Conservation (phyloP, 2,329 filamentous ascomycete genomes). For the Leptographium wingfieldii region DNA sequence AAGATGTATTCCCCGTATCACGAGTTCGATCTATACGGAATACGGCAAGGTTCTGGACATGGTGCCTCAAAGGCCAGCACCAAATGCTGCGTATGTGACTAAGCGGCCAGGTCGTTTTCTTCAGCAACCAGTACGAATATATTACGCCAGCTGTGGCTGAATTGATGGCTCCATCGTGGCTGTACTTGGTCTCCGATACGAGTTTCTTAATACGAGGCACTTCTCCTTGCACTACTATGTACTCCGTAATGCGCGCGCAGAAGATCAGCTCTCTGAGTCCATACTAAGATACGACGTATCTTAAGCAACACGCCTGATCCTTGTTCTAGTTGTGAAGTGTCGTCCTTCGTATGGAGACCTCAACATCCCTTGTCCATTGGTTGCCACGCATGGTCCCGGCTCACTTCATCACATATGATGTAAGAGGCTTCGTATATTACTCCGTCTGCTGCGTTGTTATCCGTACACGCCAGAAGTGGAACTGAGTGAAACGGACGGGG, state of each 20-base stretch:
- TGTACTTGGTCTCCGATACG: background rate
- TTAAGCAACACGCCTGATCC: background rate
- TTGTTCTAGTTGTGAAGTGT: background rate
- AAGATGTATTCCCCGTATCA: too few species aligned
- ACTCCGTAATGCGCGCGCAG: background rate
- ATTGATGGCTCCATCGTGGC: background rate
- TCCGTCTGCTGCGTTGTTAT: background rate
- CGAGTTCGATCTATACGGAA: too few species aligned
- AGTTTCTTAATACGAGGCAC: background rate
- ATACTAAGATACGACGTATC: too few species aligned
- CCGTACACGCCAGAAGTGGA: background rate
- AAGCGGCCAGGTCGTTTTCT: background rate
- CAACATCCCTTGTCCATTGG: background rate
- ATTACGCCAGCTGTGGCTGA: background rate
- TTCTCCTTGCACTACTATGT: too few species aligned
- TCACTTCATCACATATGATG: background rate
- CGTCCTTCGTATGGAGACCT: background rate
- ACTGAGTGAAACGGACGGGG: background rate
- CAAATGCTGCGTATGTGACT: background rate
- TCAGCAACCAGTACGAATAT: background rate
- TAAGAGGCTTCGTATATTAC: background rate
- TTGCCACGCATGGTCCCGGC: background rate
- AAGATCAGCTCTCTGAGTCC: background rate
- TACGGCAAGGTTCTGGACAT: too few species aligned
- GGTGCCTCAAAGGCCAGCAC: too few species aligned